Evolutionary conservation across 305 asterid species (phyloP), one percentile per base, ranked within the genome.

Genomic region (Fraxinus sp.): DNA sequence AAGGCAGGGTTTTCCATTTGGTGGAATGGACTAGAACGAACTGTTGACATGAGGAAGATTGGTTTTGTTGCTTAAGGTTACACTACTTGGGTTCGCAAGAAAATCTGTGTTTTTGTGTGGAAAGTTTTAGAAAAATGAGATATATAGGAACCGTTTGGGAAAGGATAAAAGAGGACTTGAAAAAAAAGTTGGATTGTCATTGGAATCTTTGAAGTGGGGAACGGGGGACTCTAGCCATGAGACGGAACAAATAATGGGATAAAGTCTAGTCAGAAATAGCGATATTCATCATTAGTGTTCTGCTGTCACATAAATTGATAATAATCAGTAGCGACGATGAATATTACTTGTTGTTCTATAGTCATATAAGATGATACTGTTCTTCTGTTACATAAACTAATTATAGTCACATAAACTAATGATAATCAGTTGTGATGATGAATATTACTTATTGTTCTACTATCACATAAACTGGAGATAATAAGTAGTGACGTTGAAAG

Each of bases 1-100:
- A 93, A 64, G 86, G 91, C 70, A 0, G 91, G 88, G 84, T 82
- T 92, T 83, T 93, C 93, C 90, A 91, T 92, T 77, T 88, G 86
- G 87, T 86, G 88, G 88, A 89, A 84, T 35, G 89, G 88, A 43
- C 86, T 86, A 3, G 94, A 86, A 83, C 89, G 87, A 11, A 89
- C 77, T 57, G 89, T 81, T 14, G 95, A 93, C 90, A 90, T 89
- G 55, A 39, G 78, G 10, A n/a, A 64, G 16, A 57, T 79, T 72
- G 64, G 43, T 66, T 79, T 80, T 43, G 77, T 8, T 79, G 80
- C 84, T 75, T 80, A 46, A 72, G 79, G 11, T 62, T 22, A 1
- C 14, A 7, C 32, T 7, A 62, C 32, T 62, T 6, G 32, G 26
- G 33, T 22, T 0, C 2, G 84, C 26, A 5, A 77, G 30, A 37